Evolutionary conservation across 2,329 filamentous ascomycete species (phyloP).

Genomic region (Akanthomyces lecanii): DNA sequence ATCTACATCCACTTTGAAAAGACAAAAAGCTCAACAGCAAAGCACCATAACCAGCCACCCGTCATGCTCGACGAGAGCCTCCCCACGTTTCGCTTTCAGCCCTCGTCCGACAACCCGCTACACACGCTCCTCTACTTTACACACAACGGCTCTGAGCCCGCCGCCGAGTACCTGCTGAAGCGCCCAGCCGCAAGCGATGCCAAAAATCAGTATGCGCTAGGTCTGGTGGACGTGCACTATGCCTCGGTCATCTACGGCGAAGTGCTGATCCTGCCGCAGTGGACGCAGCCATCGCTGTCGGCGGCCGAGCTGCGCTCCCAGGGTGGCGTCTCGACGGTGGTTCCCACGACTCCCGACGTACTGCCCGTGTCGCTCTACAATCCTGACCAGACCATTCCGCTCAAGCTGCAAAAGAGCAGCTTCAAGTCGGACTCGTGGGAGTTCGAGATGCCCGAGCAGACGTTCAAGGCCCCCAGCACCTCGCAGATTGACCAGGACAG

Average conservation of each 20-base stretch:
- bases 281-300: conserved; percentile 77
- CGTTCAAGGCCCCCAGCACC: conserved; percentile 74
- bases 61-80: conserved; percentile 92
- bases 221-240: conserved; percentile 76
- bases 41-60: background rate
- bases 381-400: conserved; percentile 74
- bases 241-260: conserved; percentile 83
- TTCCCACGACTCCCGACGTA: conserved; percentile 69
- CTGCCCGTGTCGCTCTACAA: conserved; percentile 92
- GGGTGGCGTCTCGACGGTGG: conserved; percentile 58
- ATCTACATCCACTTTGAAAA: background rate
- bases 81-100: conserved; percentile 62
- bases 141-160: conserved; percentile 75
- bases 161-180: conserved; percentile 74
- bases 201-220: conserved; percentile 80
- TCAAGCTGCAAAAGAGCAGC: conserved; percentile 67
- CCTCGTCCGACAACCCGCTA: conserved; percentile 48
- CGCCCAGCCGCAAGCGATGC: conserved; percentile 65
- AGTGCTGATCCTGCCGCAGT: conserved; percentile 77
- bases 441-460: conserved; percentile 84
- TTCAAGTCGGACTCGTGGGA: conserved; percentile 80
- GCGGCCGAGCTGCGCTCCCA: conserved; percentile 72
- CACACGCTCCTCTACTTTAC: conserved; percentile 56
- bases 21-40: background rate
- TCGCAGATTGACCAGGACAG: conserved; percentile 74